Percentiles rank a stretch among this genome's conserved stretches.
phyloP scores from a whole-genome alignment of 352 stramenopile genomes.

The Globisporangium uncinulatum region DNA sequence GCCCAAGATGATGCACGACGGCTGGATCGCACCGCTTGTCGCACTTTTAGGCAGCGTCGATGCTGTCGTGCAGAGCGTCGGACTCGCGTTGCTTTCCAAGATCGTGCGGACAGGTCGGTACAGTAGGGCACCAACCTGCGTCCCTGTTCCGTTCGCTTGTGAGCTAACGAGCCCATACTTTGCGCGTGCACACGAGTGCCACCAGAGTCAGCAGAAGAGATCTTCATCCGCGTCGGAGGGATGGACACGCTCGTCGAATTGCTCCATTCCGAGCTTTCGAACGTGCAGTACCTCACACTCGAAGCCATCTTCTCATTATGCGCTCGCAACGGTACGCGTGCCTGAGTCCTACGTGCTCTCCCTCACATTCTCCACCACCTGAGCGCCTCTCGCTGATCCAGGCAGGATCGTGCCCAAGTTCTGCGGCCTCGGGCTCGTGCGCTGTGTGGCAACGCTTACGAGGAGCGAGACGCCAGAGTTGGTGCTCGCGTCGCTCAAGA shows the following conservation, averaged over 20 bases:
- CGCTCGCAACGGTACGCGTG: constrained; percentile 31
- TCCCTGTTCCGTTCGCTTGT: background rate
- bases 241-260: constrained; percentile 44
- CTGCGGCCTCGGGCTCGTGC: constrained; percentile 37
- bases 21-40: constrained; percentile 58
- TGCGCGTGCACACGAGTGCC: background rate
- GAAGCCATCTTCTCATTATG: constrained; percentile 54
- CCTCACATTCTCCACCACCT: background rate
- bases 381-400: constrained; percentile 7
- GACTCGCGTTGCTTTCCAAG: constrained; percentile 43
- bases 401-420: constrained; percentile 36
- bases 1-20: constrained; percentile 52
- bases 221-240: constrained; percentile 44
- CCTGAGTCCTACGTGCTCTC: background rate
- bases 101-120: constrained; percentile 36
- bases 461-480: constrained; percentile 28
- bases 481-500: constrained; percentile 40
- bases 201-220: constrained; percentile 30
- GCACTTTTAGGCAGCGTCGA: constrained; percentile 50
- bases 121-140: background rate
- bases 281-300: constrained; percentile 31
- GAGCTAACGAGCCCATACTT: background rate
- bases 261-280: constrained; percentile 25
- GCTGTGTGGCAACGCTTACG: constrained; percentile 23
- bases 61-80: constrained; percentile 35